Evolutionary conservation across 306 rosid species (phyloP).

Genomic region (Luffa acutangula): DNA sequence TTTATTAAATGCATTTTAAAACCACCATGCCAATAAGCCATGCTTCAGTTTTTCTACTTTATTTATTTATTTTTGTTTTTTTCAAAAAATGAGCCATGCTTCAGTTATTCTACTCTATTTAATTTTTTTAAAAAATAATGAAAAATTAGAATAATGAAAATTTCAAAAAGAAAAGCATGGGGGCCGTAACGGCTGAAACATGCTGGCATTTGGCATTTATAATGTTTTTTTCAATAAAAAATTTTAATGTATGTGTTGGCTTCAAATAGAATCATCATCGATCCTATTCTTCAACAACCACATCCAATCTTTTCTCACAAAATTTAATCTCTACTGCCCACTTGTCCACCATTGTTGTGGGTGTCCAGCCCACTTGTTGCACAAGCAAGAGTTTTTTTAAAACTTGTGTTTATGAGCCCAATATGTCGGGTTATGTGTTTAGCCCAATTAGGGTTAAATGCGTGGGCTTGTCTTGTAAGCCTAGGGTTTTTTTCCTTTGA

Average conservation of each 20-base stretch:
- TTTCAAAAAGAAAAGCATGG: not conserved
- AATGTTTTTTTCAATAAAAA: too few relatives aligned
- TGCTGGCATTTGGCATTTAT: not conserved
- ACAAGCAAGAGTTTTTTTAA: too few relatives aligned
- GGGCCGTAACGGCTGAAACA: not conserved
- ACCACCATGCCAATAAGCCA: not conserved
- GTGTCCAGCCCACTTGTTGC: too few relatives aligned
- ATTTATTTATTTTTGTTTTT: too few relatives aligned
- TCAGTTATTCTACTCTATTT: not conserved
- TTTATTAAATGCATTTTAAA: not conserved
- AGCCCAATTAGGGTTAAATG: too few relatives aligned
- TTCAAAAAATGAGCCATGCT: not conserved
- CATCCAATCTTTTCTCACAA: not conserved
- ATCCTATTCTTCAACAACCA: not conserved
- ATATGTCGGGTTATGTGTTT: too few relatives aligned
- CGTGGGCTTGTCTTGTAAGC: too few relatives aligned
- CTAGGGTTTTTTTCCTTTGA: too few relatives aligned
- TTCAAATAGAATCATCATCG: not conserved
- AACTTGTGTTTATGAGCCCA: too few relatives aligned
- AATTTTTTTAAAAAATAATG: too few relatives aligned
- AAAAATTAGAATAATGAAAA: too few relatives aligned
- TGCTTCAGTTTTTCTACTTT: not conserved
- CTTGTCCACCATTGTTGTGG: not conserved
- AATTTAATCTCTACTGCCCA: not conserved
- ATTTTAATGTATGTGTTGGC: not conserved